Base-by-base conservation (phyloP, 306 rosid species). In the Styphnolobium japonicum region DNA sequence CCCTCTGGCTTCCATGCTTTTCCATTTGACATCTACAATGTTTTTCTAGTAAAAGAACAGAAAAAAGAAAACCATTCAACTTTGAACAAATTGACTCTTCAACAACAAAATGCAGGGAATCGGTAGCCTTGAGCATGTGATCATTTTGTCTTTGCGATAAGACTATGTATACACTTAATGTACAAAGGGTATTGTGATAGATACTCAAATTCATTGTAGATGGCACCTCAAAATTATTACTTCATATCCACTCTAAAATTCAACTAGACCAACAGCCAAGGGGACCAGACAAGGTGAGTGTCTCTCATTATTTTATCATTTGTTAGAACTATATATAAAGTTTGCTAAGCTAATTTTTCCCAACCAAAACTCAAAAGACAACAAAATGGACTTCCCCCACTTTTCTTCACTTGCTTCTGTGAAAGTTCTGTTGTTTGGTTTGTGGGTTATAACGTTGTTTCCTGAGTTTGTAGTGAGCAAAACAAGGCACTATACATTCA, bases 201-300 rank as follows among this genome's bases (percentile, higher is more conserved):
- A 40, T 48, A 81, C 67, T 82, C 63, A 39, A 66, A 70, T 16
- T 57, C 29, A 63, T 40, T 45, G 18, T 27, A 0, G 79, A 36
- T 67, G 67, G 71, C 43, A 74, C 7, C 63, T 52, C 76, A 56
- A 25, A 62, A 49, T 31, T 85, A 42, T 93, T 87, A 82, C 98
- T 91, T 93, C 55, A 80, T 80, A 43, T 68, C 66, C 90, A 93
- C 98, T 93, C 94, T 88, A 93, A 89, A 93, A 85, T 88, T 87
- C 85, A 89, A 82, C 89, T 33, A 71, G 93, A 93, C 97, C 98
- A 81, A 77, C 86, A 88, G 21, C 81, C 56, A 73, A 66, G 71
- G 45, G n/a, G 23, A 82, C 73, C 66, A 42, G 27, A 63, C 87
- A 55, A 58, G 46, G 73, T 56, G 48, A 16, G 18, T 56, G 55